These are phyloP conservation scores for Pseudevernia furfuracea DNA, from an alignment of 495 filamentous ascomycete genomes.

Conservation along the genomic window DNA sequence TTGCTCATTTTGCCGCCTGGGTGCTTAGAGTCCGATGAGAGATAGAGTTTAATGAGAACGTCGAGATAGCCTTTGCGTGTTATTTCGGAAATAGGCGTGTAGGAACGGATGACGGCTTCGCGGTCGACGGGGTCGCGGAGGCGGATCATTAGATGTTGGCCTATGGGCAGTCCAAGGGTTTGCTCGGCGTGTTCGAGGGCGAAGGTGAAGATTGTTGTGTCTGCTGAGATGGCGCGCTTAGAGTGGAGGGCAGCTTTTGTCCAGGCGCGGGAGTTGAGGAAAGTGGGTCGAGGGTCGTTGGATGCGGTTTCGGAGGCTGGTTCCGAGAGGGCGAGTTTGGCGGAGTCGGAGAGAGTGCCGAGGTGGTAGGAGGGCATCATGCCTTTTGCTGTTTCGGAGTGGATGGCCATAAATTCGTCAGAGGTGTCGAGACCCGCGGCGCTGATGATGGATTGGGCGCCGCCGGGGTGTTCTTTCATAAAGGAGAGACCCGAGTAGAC, in stretches of 20 bases:
- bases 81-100: constrained; percentile 75
- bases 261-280: constrained; percentile 69
- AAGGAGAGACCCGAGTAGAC: constrained; percentile 87
- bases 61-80: constrained; percentile 55
- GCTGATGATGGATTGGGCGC: constrained; percentile 77
- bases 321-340: constrained; percentile 45
- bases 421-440: constrained; percentile 80
- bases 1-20: constrained; percentile 80
- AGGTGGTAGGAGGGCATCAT: constrained; percentile 92
- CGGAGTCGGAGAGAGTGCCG: constrained; percentile 59
- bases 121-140: constrained; percentile 59
- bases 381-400: constrained; percentile 83
- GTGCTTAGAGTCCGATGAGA: constrained; percentile 44
- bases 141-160: constrained; percentile 86
- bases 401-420: constrained; percentile 92
- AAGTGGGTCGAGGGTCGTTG: constrained; percentile 45
- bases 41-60: constrained; percentile 83
- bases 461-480: constrained; percentile 80
- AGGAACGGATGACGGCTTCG: constrained; percentile 73
- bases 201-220: constrained; percentile 81
- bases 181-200: constrained; percentile 66
- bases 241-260: constrained; percentile 55
- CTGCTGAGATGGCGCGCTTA: constrained; percentile 64
- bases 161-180: constrained; percentile 69
- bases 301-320: constrained; percentile 25